Percentiles rank a stretch among this genome's conserved stretches.
Evolutionary conservation across 495 filamentous ascomycete species (phyloP).

Genomic region (Thermochaetoides thermophila): DNA sequence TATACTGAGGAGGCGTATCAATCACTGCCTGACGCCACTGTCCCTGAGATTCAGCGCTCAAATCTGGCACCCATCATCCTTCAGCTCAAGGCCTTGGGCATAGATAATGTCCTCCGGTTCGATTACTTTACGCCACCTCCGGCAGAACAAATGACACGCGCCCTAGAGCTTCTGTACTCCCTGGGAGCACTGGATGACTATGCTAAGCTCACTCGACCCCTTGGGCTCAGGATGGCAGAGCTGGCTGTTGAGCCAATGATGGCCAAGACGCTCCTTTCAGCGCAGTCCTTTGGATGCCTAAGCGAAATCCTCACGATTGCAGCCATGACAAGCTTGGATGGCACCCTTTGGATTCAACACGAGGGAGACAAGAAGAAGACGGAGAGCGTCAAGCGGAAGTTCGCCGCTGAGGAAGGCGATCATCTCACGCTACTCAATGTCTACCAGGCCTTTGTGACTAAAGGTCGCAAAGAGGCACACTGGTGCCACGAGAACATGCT

Average conservation of each 20-base stretch:
- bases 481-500: conserved; percentile 81
- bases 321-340: conserved; percentile 82
- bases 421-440: conserved; percentile 90
- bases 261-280: conserved; percentile 76
- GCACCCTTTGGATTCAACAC: conserved; percentile 67
- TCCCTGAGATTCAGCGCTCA: conserved; percentile 86
- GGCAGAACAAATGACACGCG: conserved; percentile 73
- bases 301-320: conserved; percentile 84
- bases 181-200: conserved; percentile 82
- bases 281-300: conserved; percentile 58
- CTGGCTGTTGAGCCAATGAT: conserved; percentile 94
- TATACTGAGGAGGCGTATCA: conserved; percentile 71
- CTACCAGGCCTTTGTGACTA: conserved; percentile 79
- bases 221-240: conserved; percentile 87
- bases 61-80: conserved; percentile 84
- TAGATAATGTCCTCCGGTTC: conserved; percentile 89
- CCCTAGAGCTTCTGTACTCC: conserved; percentile 76
- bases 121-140: conserved; percentile 82
- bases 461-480: conserved; percentile 65
- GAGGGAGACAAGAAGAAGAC: conserved; percentile 57
- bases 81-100: conserved; percentile 89
- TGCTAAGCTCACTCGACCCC: conserved; percentile 76
- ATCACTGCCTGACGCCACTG: conserved; percentile 53
- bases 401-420: conserved; percentile 88
- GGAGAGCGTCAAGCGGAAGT: conserved; percentile 63